Conservation (phyloP, 2,329 filamentous ascomycete genomes). For the Xylariaceae sp. region DNA sequence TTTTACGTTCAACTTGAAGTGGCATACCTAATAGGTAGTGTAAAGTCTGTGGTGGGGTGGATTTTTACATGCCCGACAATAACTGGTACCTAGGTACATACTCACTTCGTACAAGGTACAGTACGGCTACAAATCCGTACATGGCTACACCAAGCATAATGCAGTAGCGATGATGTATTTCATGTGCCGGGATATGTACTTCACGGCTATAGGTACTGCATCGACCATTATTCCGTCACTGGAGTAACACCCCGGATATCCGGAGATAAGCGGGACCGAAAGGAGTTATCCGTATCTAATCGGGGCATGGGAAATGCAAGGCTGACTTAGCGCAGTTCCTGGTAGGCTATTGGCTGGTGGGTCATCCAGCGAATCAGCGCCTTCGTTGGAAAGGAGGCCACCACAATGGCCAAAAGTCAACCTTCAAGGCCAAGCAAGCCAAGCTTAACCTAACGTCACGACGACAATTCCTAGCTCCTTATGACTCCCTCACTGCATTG, state of each 20-base stretch:
- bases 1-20: too few species aligned
- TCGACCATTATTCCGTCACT: not conserved
- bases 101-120: too few species aligned
- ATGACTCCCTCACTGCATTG: slow-evolving; percentile 1
- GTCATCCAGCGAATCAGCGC: not conserved
- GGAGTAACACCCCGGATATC: not conserved
- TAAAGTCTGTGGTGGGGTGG: too few species aligned
- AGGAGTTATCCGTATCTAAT: not conserved
- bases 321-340: slow-evolving; percentile 12
- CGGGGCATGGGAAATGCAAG: slow-evolving; percentile 1
- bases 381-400: slow-evolving; percentile 1
- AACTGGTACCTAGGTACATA: too few species aligned
- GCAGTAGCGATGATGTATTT: too few species aligned
- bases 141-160: too few species aligned
- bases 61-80: too few species aligned
- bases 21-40: too few species aligned
- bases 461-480: slow-evolving; percentile 4
- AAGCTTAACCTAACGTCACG: not conserved
- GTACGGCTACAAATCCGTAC: too few species aligned
- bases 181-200: too few species aligned
- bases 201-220: not conserved
- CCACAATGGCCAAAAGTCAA: slow-evolving; percentile 11
- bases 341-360: slow-evolving; percentile 13
- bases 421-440: slow-evolving; percentile 6
- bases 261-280: slow-evolving; percentile 5